Percentiles rank a stretch among this genome's conserved stretches.
Conservation (phyloP, 192 early-diverging fungal species). For the Backusella tarrabulga region DNA sequence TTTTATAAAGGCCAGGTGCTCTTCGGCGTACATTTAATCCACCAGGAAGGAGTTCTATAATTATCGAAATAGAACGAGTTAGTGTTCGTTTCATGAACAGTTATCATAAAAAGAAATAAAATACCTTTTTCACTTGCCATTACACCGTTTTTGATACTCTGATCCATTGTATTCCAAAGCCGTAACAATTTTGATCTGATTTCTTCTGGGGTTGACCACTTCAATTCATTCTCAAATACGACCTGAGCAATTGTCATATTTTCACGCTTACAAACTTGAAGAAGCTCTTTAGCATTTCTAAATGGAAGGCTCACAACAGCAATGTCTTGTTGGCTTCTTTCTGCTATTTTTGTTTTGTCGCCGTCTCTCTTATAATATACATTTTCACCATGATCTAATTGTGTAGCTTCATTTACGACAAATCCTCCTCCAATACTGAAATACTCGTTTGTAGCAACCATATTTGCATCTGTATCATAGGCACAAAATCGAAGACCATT, state of each 20-base stretch:
- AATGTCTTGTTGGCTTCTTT: slow-evolving; percentile 65
- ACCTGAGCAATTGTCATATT: slow-evolving; percentile 93
- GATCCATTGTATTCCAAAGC: slow-evolving; percentile 95
- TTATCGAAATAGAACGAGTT: background rate
- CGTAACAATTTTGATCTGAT: slow-evolving; percentile 69
- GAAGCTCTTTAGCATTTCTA: slow-evolving; percentile 69
- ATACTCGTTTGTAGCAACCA: slow-evolving; percentile 94
- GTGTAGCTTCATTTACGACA: slow-evolving; percentile 89
- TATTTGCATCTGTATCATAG: slow-evolving; percentile 75
- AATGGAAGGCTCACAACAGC: slow-evolving; percentile 85
- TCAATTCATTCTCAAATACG: slow-evolving; percentile 90
- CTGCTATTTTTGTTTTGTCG: slow-evolving; percentile 36
- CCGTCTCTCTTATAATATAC: slow-evolving; percentile 47
- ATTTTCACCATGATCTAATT: slow-evolving; percentile 67
- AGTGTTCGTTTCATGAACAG: background rate
- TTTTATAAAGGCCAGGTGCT: slow-evolving; percentile 84
- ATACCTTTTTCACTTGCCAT: slow-evolving; percentile 45
- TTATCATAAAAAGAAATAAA: background rate
- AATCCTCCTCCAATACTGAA: slow-evolving; percentile 96
- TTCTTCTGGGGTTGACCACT: slow-evolving; percentile 83
- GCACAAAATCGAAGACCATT: slow-evolving; percentile 96
- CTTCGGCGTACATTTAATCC: slow-evolving; percentile 78
- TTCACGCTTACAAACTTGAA: slow-evolving; percentile 80
- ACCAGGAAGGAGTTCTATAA: slow-evolving; percentile 69
- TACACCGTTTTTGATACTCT: slow-evolving; percentile 75